Percentiles rank a stretch among this genome's conserved stretches.
Conservation (phyloP, 208 protist species). For the Acanthamoeba healyi region DNA sequence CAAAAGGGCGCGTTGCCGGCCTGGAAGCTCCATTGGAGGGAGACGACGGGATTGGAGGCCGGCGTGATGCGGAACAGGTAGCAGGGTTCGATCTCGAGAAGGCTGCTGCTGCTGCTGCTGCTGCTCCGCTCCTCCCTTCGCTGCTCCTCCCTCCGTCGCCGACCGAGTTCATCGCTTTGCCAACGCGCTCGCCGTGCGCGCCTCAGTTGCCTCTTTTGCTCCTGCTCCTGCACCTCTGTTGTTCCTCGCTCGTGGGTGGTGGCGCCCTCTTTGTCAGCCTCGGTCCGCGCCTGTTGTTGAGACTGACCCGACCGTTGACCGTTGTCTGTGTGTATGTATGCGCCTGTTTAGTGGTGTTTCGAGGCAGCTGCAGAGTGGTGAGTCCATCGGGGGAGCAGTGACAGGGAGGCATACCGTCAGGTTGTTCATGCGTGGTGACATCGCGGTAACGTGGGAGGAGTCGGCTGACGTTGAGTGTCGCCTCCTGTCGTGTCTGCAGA, state of each 20-base stretch:
- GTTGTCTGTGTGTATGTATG: too few species aligned
- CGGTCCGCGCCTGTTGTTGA: too few species aligned
- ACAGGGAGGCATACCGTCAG: too few species aligned
- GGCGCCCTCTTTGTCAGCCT: too few species aligned
- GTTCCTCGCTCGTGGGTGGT: neutral
- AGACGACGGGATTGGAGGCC: neutral
- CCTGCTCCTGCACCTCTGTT: neutral
- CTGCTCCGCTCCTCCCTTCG: neutral
- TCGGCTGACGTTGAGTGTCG: too few species aligned
- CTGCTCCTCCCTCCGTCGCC: neutral
- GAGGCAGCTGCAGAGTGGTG: neutral
- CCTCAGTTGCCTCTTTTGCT: neutral
- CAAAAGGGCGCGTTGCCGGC: conserved; percentile 43
- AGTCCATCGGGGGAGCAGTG: too few species aligned
- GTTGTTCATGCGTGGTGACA: too few species aligned
- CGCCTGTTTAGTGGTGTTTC: too few species aligned
- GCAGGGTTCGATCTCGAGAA: conserved; percentile 52
- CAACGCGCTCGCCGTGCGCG: neutral
- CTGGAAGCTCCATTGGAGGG: conserved; percentile 47
- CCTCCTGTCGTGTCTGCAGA: too few species aligned
- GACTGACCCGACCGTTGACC: too few species aligned
- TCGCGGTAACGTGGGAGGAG: too few species aligned
- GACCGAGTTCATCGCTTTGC: neutral
- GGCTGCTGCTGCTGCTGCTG: neutral
- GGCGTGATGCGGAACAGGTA: conserved; percentile 41